Conservation (phyloP, 208 protist species). For the Phytomonas sp. region DNA sequence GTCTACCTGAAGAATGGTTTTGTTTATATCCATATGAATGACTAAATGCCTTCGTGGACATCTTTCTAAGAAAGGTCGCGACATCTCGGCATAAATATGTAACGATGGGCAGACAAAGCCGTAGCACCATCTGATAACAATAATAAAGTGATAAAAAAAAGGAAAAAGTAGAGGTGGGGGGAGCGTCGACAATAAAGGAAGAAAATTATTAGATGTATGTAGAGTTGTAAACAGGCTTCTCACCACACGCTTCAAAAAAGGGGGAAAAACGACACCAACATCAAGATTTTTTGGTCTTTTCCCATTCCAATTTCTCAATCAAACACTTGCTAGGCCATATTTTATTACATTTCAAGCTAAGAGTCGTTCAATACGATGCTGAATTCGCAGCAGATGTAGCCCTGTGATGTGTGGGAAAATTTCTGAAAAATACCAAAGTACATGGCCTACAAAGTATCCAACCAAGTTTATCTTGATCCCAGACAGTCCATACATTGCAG, state of each 20-base stretch:
- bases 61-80: conserved; percentile 33
- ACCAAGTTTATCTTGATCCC: conserved; percentile 31
- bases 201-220: background rate
- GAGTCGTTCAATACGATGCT: conserved; percentile 23
- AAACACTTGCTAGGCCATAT: background rate
- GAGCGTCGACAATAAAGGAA: background rate
- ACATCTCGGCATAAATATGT: conserved; percentile 22
- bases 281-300: conserved; percentile 3
- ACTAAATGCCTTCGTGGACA: conserved; percentile 61
- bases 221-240: background rate
- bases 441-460: conserved; percentile 50
- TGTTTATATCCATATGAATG: conserved; percentile 89
- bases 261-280: background rate
- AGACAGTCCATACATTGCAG: conserved; percentile 16
- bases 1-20: conserved; percentile 85
- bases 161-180: background rate
- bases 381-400: conserved; percentile 40
- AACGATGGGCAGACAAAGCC: background rate
- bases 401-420: conserved; percentile 85
- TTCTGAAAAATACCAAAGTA: conserved; percentile 75
- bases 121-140: conserved; percentile 1
- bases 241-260: background rate
- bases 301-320: background rate
- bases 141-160: conserved; percentile 9
- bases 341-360: conserved; percentile 5